phyloP scores from a whole-genome alignment of 1,284 basidiomycete species.

The Coniferiporia weirii region DNA sequence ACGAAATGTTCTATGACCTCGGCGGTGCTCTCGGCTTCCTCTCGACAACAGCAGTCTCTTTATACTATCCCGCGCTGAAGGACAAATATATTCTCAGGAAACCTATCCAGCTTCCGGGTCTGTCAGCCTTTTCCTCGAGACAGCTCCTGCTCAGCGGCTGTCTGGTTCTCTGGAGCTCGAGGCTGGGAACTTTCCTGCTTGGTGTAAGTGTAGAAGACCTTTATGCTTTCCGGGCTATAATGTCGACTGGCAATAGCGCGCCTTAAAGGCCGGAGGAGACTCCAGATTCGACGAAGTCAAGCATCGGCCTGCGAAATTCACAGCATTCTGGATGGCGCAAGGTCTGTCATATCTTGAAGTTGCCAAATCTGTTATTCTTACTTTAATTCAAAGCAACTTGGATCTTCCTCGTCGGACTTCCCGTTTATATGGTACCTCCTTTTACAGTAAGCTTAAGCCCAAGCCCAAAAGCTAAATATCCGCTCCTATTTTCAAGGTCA shows the following conservation, averaged over 20 bases:
- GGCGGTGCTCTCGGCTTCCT: constrained; percentile 65
- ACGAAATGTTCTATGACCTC: constrained; percentile 55
- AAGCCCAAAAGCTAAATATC: neutral
- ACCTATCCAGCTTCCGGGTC: constrained; percentile 34
- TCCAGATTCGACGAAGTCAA: constrained; percentile 70
- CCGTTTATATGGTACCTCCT: constrained; percentile 59
- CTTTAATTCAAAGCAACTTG: constrained; percentile 48
- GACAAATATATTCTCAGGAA: constrained; percentile 39
- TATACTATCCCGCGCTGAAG: constrained; percentile 56
- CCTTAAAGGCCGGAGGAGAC: constrained; percentile 47
- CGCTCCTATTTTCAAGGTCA: constrained; percentile 35
- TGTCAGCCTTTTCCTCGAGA: constrained; percentile 51
- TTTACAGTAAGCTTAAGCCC: constrained; percentile 39
- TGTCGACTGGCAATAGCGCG: constrained; percentile 28
- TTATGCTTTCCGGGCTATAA: neutral
- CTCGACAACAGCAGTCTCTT: constrained; percentile 54
- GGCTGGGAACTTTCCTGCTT: constrained; percentile 62
- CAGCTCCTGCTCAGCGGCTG: constrained; percentile 55
- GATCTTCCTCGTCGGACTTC: constrained; percentile 65
- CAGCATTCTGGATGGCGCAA: constrained; percentile 67
- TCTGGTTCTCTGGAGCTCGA: constrained; percentile 52
- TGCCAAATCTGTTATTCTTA: constrained; percentile 6
- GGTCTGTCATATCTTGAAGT: constrained; percentile 30
- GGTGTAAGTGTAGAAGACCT: constrained; percentile 33
- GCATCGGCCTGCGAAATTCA: constrained; percentile 53